Evolutionary conservation across 2,329 filamentous ascomycete genomes (phyloP).

Genomic region (Teratosphaeria pseudoeucalypti): DNA sequence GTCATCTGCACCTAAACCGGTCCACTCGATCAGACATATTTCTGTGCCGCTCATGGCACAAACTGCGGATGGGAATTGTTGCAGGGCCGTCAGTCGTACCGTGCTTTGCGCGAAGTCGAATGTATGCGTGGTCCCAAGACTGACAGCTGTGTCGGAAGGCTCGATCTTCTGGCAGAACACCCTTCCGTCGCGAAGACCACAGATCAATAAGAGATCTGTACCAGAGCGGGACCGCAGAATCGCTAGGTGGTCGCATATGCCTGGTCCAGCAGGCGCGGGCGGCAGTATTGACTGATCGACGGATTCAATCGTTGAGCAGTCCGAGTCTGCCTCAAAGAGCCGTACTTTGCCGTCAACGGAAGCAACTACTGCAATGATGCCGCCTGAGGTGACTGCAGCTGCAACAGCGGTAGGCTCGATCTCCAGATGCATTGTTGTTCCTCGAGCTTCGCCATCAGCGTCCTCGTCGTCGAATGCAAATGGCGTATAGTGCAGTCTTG

Average conservation of each 20-base stretch:
- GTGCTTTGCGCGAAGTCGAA: slow-evolving; percentile 16
- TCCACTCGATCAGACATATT: slow-evolving; percentile 17
- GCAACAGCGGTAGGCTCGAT: neutral
- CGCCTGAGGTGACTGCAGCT: neutral
- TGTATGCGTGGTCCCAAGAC: slow-evolving; percentile 4
- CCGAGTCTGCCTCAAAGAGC: neutral
- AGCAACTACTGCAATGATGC: neutral
- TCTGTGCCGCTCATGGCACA: slow-evolving; percentile 18
- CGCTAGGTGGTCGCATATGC: slow-evolving; percentile 16
- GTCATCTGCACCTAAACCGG: slow-evolving; percentile 3
- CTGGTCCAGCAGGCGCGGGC: neutral
- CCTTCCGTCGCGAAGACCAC: slow-evolving; percentile 22
- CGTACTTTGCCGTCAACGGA: neutral
- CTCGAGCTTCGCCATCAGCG: neutral
- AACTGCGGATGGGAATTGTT: slow-evolving; percentile 5
- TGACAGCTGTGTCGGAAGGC: neutral
- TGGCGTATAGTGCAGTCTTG: neutral
- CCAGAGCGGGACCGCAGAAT: slow-evolving; percentile 7
- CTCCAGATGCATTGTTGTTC: neutral
- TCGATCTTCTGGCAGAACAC: slow-evolving; percentile 11
- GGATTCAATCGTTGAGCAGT: neutral
- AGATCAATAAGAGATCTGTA: slow-evolving; percentile 11
- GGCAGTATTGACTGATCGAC: slow-evolving; percentile 1
- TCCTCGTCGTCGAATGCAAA: neutral
- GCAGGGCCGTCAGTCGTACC: slow-evolving; percentile 13